These are phyloP conservation scores for Bolboschoenus planiculmis DNA, from an alignment of 176 grass and related monocot species.

Conservation along the genomic window DNA sequence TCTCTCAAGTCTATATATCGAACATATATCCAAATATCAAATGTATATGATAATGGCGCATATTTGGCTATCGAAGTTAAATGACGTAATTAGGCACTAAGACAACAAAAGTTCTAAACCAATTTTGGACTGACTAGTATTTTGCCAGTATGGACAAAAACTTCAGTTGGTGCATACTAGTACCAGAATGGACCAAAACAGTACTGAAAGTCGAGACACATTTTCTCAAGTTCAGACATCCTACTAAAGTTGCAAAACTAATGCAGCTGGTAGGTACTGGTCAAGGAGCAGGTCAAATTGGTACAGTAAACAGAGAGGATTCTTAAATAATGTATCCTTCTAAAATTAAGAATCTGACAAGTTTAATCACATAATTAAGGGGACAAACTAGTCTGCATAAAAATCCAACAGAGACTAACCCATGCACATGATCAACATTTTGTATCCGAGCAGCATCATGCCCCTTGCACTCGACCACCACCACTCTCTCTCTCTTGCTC, in stretches of 20 bases:
- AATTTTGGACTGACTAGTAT: background rate
- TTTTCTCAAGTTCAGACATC: background rate
- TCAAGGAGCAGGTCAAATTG: background rate
- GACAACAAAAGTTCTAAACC: background rate
- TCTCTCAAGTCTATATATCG: background rate
- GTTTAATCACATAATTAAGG: background rate
- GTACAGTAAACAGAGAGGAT: background rate
- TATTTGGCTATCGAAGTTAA: background rate
- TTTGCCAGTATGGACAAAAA: background rate
- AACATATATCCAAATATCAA: background rate
- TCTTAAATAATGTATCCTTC: background rate
- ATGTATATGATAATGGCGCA: background rate
- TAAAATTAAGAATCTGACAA: background rate
- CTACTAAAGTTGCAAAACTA: background rate
- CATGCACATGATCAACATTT: conserved; percentile 77
- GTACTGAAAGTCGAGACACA: background rate
- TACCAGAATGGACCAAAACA: background rate
- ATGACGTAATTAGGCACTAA: background rate
- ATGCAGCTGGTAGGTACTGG: background rate
- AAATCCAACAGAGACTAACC: conserved; percentile 28
- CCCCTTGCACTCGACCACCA: conserved; percentile 88
- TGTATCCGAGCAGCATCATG: conserved; percentile 92
- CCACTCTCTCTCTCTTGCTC: conserved; percentile 67
- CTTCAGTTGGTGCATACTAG: background rate
- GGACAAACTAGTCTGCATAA: background rate